Conservation (phyloP, 768 basidiomycete species). For the Pleurotus djamor region DNA sequence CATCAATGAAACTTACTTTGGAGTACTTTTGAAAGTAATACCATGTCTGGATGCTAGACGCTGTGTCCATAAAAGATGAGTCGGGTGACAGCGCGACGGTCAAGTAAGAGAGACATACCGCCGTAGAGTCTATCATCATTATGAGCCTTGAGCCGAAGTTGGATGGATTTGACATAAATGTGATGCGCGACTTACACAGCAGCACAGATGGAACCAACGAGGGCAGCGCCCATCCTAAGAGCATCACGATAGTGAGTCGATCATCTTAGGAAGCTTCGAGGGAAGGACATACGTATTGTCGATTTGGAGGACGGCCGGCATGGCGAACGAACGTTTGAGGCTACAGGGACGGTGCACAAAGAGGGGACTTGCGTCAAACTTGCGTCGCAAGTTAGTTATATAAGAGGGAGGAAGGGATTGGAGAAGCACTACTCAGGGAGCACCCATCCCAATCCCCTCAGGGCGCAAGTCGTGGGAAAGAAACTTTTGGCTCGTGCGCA, state of each 20-base stretch:
- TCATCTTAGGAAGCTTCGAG: neutral
- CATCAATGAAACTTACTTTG: conserved; percentile 22
- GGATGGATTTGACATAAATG: too few relatives aligned
- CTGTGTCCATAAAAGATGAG: conserved; percentile 23
- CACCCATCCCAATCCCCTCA: too few relatives aligned
- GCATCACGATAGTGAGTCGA: neutral
- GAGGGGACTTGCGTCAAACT: too few relatives aligned
- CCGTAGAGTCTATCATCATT: conserved; percentile 41
- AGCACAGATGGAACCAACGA: conserved; percentile 47
- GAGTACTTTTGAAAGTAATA: conserved; percentile 51
- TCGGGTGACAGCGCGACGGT: neutral
- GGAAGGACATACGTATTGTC: conserved; percentile 5
- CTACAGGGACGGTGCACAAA: neutral
- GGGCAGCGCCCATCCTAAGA: conserved; percentile 52
- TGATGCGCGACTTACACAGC: conserved; percentile 33
- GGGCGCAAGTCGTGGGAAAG: too few relatives aligned
- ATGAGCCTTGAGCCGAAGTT: neutral
- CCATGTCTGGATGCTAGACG: conserved; percentile 55
- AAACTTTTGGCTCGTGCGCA: too few relatives aligned
- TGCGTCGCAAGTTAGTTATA: too few relatives aligned
- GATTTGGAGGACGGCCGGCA: neutral
- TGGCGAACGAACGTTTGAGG: neutral
- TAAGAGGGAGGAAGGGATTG: too few relatives aligned
- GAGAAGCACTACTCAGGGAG: too few relatives aligned
- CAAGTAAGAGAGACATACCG: conserved; percentile 28